These are phyloP conservation scores for Aspergillus sp. DNA, from an alignment of 2,329 filamentous ascomycete species.

Conservation along the genomic window DNA sequence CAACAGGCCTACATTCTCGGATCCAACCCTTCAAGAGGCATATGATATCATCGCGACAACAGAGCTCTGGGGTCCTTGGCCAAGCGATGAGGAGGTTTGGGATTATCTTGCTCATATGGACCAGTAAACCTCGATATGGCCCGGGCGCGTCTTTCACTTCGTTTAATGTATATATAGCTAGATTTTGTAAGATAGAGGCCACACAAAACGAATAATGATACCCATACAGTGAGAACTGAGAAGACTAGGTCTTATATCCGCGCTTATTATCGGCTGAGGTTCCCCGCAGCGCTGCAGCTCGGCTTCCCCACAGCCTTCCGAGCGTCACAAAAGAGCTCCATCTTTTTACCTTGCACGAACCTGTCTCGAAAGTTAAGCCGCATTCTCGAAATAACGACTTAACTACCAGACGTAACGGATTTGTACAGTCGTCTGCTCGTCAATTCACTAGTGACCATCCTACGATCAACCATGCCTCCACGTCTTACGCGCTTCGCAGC, in stretches of 20 bases:
- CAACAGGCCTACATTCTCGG: conserved; percentile 22
- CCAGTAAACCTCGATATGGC: neutral
- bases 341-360: neutral
- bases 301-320: conserved; percentile 14
- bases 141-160: conserved; percentile 15
- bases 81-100: conserved; percentile 40
- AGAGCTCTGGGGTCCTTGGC: conserved; percentile 41
- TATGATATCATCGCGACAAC: conserved; percentile 38
- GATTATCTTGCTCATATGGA: conserved; percentile 28
- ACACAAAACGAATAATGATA: conserved; percentile 14
- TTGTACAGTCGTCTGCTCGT: neutral
- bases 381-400: neutral
- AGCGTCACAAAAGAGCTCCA: conserved; percentile 3
- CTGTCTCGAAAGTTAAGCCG: neutral
- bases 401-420: neutral
- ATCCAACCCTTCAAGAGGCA: conserved; percentile 34
- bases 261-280: neutral
- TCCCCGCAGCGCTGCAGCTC: conserved; percentile 12
- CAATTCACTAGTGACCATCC: neutral
- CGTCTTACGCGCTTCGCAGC: conserved; percentile 27
- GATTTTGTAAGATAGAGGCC: conserved; percentile 16
- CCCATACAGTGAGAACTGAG: conserved; percentile 2
- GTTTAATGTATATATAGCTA: conserved; percentile 17
- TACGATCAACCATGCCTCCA: conserved; percentile 31
- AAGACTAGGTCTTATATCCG: neutral